A percentile compares a stretch with the other conserved stretches of the same genome.
phyloP scores from a whole-genome alignment of 1,284 basidiomycete species.

The Pseudozyma hubeiensis region DNA sequence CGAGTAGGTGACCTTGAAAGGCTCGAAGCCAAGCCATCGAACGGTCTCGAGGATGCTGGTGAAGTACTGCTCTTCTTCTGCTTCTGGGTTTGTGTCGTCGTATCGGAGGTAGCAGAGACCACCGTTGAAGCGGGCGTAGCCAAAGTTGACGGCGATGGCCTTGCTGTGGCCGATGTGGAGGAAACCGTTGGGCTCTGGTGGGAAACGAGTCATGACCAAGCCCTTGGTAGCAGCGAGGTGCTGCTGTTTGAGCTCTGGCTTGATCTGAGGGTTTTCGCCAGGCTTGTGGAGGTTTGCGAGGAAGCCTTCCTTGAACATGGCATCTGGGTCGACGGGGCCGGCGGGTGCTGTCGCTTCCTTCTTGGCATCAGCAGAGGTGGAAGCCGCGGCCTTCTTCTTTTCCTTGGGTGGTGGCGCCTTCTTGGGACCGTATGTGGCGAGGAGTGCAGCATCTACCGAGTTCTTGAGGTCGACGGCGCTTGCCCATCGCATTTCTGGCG shows the following conservation, averaged over 20 bases:
- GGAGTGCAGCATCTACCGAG: conserved; percentile 82
- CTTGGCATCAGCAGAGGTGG: conserved; percentile 38
- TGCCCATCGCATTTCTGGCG: conserved; percentile 78
- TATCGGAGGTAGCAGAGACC: conserved; percentile 94
- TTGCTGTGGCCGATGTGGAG: conserved; percentile 96
- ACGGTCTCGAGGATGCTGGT: conserved; percentile 95
- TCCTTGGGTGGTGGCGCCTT: conserved; percentile 73
- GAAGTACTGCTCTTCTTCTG: conserved; percentile 95
- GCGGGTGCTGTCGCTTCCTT: conserved; percentile 23
- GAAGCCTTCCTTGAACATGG: conserved; percentile 95
- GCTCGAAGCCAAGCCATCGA: conserved; percentile 97
- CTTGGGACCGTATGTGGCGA: conserved; percentile 78
- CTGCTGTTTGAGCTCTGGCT: conserved; percentile 80
- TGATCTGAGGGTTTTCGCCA: conserved; percentile 91
- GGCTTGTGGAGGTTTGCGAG: conserved; percentile 92
- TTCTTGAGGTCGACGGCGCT: conserved; percentile 88
- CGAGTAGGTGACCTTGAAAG: conserved; percentile 99
- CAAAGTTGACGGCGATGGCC: conserved; percentile 98
- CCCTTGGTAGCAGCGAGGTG: conserved; percentile 87
- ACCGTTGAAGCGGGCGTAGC: conserved; percentile 90
- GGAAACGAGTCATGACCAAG: conserved; percentile 93
- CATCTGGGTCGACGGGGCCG: conserved; percentile 69
- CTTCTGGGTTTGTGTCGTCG: conserved; percentile 98
- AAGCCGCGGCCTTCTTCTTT: conserved; percentile 51
- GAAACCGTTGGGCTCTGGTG: conserved; percentile 97